A percentile compares a stretch with the other conserved stretches of the same genome.
These are phyloP conservation scores for Podaxis sp. DNA, from an alignment of 768 basidiomycete species.

Conservation along the genomic window DNA sequence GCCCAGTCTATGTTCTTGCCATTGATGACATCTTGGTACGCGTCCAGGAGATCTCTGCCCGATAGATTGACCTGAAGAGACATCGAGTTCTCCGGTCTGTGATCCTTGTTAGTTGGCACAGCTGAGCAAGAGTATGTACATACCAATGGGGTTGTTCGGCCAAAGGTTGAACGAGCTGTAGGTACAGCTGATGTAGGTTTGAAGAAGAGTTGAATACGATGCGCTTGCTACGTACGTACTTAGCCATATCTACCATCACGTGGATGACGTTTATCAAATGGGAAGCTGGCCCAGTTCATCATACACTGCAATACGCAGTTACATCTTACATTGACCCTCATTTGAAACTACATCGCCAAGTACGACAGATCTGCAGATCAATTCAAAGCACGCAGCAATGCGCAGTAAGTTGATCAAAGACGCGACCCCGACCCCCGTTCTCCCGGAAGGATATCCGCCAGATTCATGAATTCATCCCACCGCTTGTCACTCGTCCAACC, in stretches of 20 bases:
- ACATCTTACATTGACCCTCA: not conserved
- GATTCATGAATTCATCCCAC: conserved; percentile 51
- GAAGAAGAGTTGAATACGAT: not conserved
- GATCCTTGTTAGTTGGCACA: not conserved
- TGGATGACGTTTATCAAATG: not conserved
- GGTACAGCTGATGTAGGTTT: not conserved
- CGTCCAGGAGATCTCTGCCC: conserved; percentile 64
- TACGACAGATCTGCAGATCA: not conserved
- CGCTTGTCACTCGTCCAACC: conserved; percentile 50
- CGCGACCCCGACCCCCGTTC: not conserved
- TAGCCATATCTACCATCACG: conserved; percentile 9
- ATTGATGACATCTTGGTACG: conserved; percentile 75
- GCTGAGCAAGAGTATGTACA: not conserved
- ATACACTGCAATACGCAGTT: not conserved
- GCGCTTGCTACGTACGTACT: not conserved
- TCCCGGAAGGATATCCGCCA: conserved; percentile 20
- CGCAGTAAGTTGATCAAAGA: not conserved
- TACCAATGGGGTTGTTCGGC: conserved; percentile 1
- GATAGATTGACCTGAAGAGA: conserved; percentile 81
- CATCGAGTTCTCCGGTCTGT: conserved; percentile 40
- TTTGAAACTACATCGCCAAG: not conserved
- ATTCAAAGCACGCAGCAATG: not conserved
- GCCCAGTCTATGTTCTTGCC: conserved; percentile 71
- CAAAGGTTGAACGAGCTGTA: not conserved
- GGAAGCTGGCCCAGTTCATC: not conserved